Conservation (phyloP, 495 filamentous ascomycete genomes). For the Talaromyces thailandensis region DNA sequence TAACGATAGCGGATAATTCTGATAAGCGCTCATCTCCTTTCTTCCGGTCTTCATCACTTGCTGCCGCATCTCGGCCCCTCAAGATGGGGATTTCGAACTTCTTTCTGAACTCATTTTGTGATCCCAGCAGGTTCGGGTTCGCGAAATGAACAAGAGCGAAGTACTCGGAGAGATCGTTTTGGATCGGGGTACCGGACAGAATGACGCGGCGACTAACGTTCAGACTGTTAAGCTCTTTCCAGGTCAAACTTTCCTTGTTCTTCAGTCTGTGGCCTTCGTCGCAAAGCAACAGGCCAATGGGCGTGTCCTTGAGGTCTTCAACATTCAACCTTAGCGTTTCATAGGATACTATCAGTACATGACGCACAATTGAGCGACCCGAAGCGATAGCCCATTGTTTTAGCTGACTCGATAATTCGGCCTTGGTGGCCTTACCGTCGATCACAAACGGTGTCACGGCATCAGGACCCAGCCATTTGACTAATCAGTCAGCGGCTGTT, state of each 20-base stretch:
- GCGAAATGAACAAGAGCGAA: constrained; percentile 95
- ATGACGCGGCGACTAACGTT: constrained; percentile 91
- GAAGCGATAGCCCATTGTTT: constrained; percentile 90
- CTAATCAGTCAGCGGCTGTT: constrained; percentile 19
- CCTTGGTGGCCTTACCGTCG: constrained; percentile 92
- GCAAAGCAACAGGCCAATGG: constrained; percentile 91
- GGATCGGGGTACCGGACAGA: constrained; percentile 92
- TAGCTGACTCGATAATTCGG: constrained; percentile 79
- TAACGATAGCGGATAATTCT: constrained; percentile 78
- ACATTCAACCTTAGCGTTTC: constrained; percentile 90
- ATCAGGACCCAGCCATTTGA: constrained; percentile 92
- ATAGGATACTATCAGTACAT: constrained; percentile 99
- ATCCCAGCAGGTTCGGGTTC: constrained; percentile 86
- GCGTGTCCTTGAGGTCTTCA: constrained; percentile 74
- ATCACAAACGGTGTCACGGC: constrained; percentile 91
- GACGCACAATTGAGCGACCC: constrained; percentile 81
- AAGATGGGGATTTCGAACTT: constrained; percentile 90
- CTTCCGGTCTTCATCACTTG: constrained; percentile 70
- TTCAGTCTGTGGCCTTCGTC: constrained; percentile 98
- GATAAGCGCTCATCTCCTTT: constrained; percentile 76
- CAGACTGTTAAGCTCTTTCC: constrained; percentile 77
- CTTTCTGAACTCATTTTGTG: constrained; percentile 87
- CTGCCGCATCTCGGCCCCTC: constrained; percentile 83
- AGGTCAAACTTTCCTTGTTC: constrained; percentile 93
- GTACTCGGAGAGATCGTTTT: constrained; percentile 97